Evolutionary conservation across 768 basidiomycete genomes (phyloP).

Genomic region (Goffeauzyma gilvescens): DNA sequence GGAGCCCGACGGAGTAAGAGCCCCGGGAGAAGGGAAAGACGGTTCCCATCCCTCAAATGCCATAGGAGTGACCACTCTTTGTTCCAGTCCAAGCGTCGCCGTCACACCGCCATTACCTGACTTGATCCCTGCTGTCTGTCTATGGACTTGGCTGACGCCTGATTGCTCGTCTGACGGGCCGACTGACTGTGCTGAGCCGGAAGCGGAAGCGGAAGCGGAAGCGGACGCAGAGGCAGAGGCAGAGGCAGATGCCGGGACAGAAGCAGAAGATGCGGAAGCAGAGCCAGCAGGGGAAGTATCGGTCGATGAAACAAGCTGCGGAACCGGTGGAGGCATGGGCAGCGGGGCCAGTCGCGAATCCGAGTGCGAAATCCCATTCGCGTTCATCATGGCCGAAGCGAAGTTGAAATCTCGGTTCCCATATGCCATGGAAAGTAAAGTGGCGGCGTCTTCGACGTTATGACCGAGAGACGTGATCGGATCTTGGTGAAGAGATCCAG

Average conservation of each 20-base stretch:
- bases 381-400: background rate
- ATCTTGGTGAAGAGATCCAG: constrained; percentile 3
- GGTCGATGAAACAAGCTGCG: constrained; percentile 19
- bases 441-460: constrained; percentile 28
- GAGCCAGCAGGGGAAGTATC: constrained; percentile 6
- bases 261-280: constrained; percentile 17
- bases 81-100: background rate
- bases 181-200: too few relatives aligned
- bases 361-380: constrained; percentile 3
- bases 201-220: too few relatives aligned
- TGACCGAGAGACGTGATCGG: constrained; percentile 9
- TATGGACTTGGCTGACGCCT: too few relatives aligned
- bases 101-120: too few relatives aligned
- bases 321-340: constrained; percentile 17
- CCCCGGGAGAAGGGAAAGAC: background rate
- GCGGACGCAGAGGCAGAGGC: background rate
- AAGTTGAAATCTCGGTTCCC: constrained; percentile 11
- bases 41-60: too few relatives aligned
- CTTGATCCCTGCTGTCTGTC: too few relatives aligned
- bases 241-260: constrained; percentile 4
- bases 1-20: background rate
- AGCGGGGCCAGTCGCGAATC: constrained; percentile 15
- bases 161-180: too few relatives aligned
- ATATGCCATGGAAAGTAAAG: constrained; percentile 30
- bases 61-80: background rate